Evolutionary conservation across 257 asterid species (phyloP).

Genomic region (Gentiana dahurica): DNA sequence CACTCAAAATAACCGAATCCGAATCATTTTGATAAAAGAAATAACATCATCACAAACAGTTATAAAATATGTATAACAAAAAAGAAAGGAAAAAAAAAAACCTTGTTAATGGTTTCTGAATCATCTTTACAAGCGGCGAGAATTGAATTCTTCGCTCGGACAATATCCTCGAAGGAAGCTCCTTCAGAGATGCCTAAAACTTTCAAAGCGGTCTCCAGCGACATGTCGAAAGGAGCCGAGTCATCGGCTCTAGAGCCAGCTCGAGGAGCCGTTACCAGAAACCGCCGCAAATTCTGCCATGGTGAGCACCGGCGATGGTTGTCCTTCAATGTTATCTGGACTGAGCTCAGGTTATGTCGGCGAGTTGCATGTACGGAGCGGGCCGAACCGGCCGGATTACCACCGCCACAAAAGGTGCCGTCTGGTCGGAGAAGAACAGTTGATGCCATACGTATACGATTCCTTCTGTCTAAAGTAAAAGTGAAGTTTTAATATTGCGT

Average conservation of each 20-base stretch:
- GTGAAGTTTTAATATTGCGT: too few species aligned
- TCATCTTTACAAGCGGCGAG: slow-evolving; percentile 69
- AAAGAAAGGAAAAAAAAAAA: slow-evolving; percentile 3
- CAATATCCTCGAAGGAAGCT: slow-evolving; percentile 89
- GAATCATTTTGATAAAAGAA: too few species aligned
- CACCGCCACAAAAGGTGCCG: slow-evolving; percentile 31
- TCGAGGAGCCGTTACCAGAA: slow-evolving; percentile 33
- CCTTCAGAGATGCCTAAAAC: slow-evolving; percentile 84
- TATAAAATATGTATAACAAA: too few species aligned
- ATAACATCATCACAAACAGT: too few species aligned
- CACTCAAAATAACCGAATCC: too few species aligned
- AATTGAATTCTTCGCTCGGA: slow-evolving; percentile 76
- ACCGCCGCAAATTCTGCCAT: slow-evolving; percentile 37
- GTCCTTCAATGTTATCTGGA: slow-evolving; percentile 12
- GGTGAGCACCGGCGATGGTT: slow-evolving; percentile 2
- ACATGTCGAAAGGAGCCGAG: slow-evolving; percentile 91
- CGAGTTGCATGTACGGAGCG: slow-evolving; percentile 15
- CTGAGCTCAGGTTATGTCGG: slow-evolving; percentile 8
- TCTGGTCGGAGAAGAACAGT: slow-evolving; percentile 70
- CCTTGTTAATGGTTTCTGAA: slow-evolving; percentile 67
- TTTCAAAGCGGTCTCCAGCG: slow-evolving; percentile 86
- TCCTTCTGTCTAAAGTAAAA: too few species aligned
- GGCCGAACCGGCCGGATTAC: slow-evolving; percentile 27
- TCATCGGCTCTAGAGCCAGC: slow-evolving; percentile 96
- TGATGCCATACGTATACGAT: slow-evolving; percentile 43